Conservation (phyloP, 805 yeast genomes). For the Brettanomyces custersianus region DNA sequence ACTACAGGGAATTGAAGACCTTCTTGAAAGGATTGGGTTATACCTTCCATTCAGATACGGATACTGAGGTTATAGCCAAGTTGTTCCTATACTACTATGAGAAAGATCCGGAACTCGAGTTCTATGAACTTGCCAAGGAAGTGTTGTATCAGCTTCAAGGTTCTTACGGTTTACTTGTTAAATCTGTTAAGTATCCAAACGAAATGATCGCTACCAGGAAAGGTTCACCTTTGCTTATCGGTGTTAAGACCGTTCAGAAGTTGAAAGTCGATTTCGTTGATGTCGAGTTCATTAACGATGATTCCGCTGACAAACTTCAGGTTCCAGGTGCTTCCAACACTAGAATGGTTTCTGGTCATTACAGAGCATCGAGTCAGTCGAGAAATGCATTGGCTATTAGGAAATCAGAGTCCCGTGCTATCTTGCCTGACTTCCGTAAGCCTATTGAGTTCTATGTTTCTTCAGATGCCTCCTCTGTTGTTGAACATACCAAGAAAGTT, state of each 20-base stretch:
- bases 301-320: constrained; percentile 1
- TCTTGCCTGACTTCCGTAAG: constrained; percentile 81
- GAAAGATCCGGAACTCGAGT: constrained; percentile 75
- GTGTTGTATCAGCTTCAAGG: constrained; percentile 93
- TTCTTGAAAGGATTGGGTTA: constrained; percentile 73
- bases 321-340: not conserved
- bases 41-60: constrained; percentile 85
- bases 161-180: constrained; percentile 91
- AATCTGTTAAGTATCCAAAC: constrained; percentile 86
- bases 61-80: constrained; percentile 96
- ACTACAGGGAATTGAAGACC: constrained; percentile 84
- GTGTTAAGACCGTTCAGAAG: constrained; percentile 93
- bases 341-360: not conserved
- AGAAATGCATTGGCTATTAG: constrained; percentile 17
- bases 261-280: constrained; percentile 97
- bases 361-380: not conserved
- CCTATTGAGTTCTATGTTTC: constrained; percentile 95
- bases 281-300: constrained; percentile 81
- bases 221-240: constrained; percentile 95
- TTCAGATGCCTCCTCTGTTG: constrained; percentile 94
- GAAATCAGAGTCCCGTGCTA: constrained; percentile 75
- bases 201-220: constrained; percentile 96
- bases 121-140: constrained; percentile 85
- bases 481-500: constrained; percentile 95
- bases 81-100: constrained; percentile 77